Evolutionary conservation across 805 yeast species (phyloP).

Genomic region (Yamadazyma insecticola): DNA sequence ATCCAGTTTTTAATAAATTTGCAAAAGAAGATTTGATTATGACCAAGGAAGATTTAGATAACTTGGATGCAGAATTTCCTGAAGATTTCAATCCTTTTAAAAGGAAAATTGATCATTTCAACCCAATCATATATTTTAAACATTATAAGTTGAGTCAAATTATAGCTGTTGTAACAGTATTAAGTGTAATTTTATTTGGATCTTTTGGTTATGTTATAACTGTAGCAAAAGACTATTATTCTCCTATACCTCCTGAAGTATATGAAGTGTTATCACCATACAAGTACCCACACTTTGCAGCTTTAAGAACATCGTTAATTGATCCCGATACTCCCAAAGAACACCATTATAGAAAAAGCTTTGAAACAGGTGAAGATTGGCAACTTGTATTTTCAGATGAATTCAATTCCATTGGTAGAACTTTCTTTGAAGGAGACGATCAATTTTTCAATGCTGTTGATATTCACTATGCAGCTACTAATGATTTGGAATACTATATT

Average conservation of each 20-base stretch:
- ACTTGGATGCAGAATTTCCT: conserved; percentile 10
- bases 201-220: conserved; percentile 10
- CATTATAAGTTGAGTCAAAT: conserved; percentile 8
- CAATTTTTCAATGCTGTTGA: conserved; percentile 35
- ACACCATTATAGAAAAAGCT: conserved; percentile 46
- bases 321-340: conserved; percentile 68
- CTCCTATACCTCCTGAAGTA: conserved; percentile 10
- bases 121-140: conserved; percentile 7
- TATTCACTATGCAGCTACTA: conserved; percentile 32
- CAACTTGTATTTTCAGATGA: conserved; percentile 34
- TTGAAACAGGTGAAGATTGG: conserved; percentile 21
- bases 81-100: conserved; percentile 7
- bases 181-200: conserved; percentile 10
- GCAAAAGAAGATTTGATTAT: conserved; percentile 5
- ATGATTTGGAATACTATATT: conserved; percentile 35
- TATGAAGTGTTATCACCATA: conserved; percentile 47
- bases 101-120: conserved; percentile 7
- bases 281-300: conserved; percentile 50
- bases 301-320: conserved; percentile 56
- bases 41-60: conserved; percentile 7
- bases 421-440: conserved; percentile 36
- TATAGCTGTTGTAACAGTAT: conserved; percentile 7
- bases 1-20: no score
- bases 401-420: conserved; percentile 34
- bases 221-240: conserved; percentile 5